A percentile compares a stretch with the other conserved stretches of the same genome.
These are phyloP conservation scores for Neonectria ditissima DNA, from an alignment of 2,329 filamentous ascomycete genomes.

Conservation along the genomic window DNA sequence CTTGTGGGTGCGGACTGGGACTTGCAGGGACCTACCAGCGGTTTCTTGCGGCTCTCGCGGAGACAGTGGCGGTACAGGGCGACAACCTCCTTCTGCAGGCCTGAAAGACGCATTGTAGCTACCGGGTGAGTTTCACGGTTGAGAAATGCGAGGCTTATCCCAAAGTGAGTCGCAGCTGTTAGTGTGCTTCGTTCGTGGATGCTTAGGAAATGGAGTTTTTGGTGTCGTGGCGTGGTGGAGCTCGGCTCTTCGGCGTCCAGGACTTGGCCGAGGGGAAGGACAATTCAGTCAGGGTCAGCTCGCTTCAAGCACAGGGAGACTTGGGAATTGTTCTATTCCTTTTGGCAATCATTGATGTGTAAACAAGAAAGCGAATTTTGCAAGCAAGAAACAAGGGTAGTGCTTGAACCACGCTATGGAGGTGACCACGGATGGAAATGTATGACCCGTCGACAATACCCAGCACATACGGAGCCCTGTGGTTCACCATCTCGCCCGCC, in stretches of 20 bases:
- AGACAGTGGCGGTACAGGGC: slow-evolving; percentile 88
- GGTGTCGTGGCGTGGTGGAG: slow-evolving; percentile 11
- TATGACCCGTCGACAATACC: not conserved
- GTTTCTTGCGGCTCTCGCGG: slow-evolving; percentile 84
- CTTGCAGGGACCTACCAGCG: slow-evolving; percentile 62
- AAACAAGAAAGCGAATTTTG: not conserved
- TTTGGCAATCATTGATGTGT: not conserved
- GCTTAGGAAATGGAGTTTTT: slow-evolving; percentile 1
- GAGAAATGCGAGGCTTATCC: not conserved
- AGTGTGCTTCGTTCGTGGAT: not conserved
- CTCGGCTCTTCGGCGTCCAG: slow-evolving; percentile 24
- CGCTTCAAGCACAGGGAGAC: not conserved
- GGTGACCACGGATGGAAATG: too few relatives aligned
- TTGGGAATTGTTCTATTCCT: not conserved
- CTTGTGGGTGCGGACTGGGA: slow-evolving; percentile 1
- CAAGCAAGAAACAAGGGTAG: too few relatives aligned
- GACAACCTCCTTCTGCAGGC: slow-evolving; percentile 90
- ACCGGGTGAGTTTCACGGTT: not conserved
- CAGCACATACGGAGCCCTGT: not conserved
- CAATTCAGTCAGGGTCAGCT: slow-evolving; percentile 7
- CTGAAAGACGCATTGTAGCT: slow-evolving; percentile 68
- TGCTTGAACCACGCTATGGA: not conserved
- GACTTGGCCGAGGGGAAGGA: slow-evolving; percentile 15
- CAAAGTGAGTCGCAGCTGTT: not conserved
- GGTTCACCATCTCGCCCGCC: not conserved